Percentiles rank a stretch among this genome's conserved stretches.
phyloP scores from a whole-genome alignment of 768 basidiomycete genomes.

The Butyriboletus loyo region DNA sequence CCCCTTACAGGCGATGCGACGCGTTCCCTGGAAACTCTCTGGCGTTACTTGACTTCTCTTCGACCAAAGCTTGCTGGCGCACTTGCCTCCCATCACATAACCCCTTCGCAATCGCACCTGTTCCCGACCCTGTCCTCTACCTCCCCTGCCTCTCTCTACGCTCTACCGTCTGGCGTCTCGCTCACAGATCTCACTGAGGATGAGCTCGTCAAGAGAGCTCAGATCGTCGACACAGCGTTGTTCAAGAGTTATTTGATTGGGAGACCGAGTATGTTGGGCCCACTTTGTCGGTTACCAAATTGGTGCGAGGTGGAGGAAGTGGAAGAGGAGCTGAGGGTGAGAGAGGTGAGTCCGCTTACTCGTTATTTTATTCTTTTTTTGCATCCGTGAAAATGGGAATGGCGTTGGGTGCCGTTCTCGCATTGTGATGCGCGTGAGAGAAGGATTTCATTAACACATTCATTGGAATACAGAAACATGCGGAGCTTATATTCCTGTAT shows the following conservation, averaged over 20 bases:
- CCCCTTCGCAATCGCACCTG: constrained; percentile 64
- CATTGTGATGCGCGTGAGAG: neutral
- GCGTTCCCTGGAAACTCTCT: constrained; percentile 81
- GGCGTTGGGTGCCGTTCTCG: neutral
- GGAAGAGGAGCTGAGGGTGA: constrained; percentile 77
- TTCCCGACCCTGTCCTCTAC: constrained; percentile 69
- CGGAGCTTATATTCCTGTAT: constrained; percentile 88
- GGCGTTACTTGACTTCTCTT: constrained; percentile 85
- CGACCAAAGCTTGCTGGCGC: constrained; percentile 83
- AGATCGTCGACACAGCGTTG: constrained; percentile 92
- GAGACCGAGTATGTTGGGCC: constrained; percentile 75
- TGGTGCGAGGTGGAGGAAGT: constrained; percentile 98
- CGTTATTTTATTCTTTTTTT: neutral
- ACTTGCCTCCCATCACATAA: constrained; percentile 65
- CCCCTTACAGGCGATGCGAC: constrained; percentile 50
- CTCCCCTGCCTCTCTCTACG: constrained; percentile 71
- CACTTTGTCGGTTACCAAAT: constrained; percentile 86
- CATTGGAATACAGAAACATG: constrained; percentile 64
- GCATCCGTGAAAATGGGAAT: neutral
- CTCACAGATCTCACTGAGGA: constrained; percentile 72
- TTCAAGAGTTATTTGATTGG: constrained; percentile 90
- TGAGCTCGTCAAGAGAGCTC: constrained; percentile 83
- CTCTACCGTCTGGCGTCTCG: constrained; percentile 67
- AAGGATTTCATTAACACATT: neutral
- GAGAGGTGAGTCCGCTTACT: constrained; percentile 53